A percentile compares a stretch with the other conserved stretches of the same genome.
phyloP scores from a whole-genome alignment of 2,329 filamentous ascomycete species.

The Metarhizium robertsii region DNA sequence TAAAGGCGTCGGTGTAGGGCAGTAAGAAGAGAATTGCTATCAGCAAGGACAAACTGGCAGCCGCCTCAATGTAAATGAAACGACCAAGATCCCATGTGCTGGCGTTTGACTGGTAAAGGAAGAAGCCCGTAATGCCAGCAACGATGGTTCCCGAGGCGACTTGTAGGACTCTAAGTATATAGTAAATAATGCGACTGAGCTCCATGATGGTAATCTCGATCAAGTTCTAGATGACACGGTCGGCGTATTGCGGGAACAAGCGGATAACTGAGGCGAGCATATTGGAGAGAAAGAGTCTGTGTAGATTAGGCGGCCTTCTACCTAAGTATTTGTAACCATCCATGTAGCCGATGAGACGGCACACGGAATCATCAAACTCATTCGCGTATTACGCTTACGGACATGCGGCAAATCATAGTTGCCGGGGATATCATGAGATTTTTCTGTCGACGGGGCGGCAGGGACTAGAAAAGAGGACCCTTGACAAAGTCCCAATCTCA shows the following conservation, averaged over 20 bases:
- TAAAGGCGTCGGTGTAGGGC: conserved; percentile 51
- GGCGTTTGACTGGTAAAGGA: conserved; percentile 37
- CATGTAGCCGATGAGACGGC: too few relatives aligned
- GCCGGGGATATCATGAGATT: too few relatives aligned
- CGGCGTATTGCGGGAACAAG: too few relatives aligned
- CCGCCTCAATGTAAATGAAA: conserved; percentile 62
- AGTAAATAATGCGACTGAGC: conserved; percentile 7
- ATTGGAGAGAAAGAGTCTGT: background rate
- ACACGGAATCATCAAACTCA: too few relatives aligned
- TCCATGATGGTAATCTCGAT: background rate
- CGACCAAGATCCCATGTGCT: conserved; percentile 42
- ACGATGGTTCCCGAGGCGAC: conserved; percentile 57
- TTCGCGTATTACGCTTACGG: too few relatives aligned
- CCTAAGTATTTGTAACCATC: too few relatives aligned
- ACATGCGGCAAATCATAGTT: too few relatives aligned
- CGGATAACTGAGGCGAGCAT: background rate
- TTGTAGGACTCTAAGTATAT: conserved; percentile 23
- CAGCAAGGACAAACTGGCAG: conserved; percentile 55
- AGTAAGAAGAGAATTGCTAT: conserved; percentile 58
- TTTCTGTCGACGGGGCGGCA: too few relatives aligned
- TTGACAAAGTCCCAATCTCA: background rate
- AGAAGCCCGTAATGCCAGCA: conserved; percentile 52
- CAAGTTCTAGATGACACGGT: background rate
- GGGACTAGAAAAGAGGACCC: too few relatives aligned
- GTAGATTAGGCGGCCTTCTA: too few relatives aligned